phyloP scores from a whole-genome alignment of 495 filamentous ascomycete species.

The Penicillium samsonianum region DNA sequence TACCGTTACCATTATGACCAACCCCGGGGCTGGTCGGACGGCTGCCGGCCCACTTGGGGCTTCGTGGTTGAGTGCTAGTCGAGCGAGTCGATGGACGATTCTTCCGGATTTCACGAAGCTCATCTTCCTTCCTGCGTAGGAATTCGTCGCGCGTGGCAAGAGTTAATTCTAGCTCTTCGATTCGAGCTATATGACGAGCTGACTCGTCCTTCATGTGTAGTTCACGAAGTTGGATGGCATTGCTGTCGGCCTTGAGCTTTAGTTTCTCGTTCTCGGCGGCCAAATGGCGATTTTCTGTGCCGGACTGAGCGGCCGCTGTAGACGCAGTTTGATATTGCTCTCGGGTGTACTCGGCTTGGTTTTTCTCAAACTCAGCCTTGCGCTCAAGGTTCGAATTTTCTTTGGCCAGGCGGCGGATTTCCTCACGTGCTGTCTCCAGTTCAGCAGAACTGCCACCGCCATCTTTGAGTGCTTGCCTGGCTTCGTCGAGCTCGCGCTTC shows the following conservation, averaged over 20 bases:
- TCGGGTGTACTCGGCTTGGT: conserved; percentile 59
- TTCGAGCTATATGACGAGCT: conserved; percentile 34
- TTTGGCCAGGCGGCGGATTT: conserved; percentile 43
- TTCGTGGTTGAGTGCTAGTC: conserved; percentile 49
- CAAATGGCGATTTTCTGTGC: conserved; percentile 53
- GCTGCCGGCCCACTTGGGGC: conserved; percentile 46
- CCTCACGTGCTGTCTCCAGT: conserved; percentile 47
- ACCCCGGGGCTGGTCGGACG: conserved; percentile 49
- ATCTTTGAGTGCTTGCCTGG: conserved; percentile 46
- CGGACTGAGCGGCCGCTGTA: conserved; percentile 50
- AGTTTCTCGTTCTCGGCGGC: conserved; percentile 48
- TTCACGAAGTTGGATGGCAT: conserved; percentile 52
- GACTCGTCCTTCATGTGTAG: conserved; percentile 49
- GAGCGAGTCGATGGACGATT: conserved; percentile 49
- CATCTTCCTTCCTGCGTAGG: conserved; percentile 59
- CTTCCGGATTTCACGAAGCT: conserved; percentile 58
- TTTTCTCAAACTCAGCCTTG: conserved; percentile 53
- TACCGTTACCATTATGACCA: conserved; percentile 35
- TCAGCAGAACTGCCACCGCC: conserved; percentile 54
- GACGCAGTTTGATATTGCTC: conserved; percentile 66
- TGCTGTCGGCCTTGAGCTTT: conserved; percentile 50
- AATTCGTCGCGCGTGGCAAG: conserved; percentile 47
- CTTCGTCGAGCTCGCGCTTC: conserved; percentile 50
- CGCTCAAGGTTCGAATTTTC: conserved; percentile 47
- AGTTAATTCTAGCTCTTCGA: conserved; percentile 53